Conservation (phyloP, 2,329 filamentous ascomycete genomes). For the Pleomassaria siparia region DNA sequence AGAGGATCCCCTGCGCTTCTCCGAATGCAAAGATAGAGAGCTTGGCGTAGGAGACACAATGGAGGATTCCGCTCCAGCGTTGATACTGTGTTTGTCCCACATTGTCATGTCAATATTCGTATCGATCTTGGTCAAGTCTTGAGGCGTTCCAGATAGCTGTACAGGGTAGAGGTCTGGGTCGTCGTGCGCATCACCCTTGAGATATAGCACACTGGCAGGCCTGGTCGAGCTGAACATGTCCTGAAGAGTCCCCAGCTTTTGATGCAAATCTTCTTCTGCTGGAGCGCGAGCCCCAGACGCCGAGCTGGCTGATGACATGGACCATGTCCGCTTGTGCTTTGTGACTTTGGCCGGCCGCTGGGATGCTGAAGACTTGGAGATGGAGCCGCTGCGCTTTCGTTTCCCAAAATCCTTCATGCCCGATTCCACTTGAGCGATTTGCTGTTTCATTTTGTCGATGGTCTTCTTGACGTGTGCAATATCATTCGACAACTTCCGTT, state of each 20-base stretch:
- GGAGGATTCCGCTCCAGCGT: slow-evolving; percentile 59
- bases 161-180: slow-evolving; percentile 81
- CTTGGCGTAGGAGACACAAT: slow-evolving; percentile 55
- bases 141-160: slow-evolving; percentile 66
- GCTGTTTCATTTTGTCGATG: slow-evolving; percentile 94
- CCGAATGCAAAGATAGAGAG: slow-evolving; percentile 47
- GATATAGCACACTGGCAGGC: slow-evolving; percentile 74
- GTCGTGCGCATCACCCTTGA: slow-evolving; percentile 75
- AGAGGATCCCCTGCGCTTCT: slow-evolving; percentile 43
- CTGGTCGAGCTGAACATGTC: slow-evolving; percentile 88
- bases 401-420: slow-evolving; percentile 63
- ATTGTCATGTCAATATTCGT: slow-evolving; percentile 45
- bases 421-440: slow-evolving; percentile 74
- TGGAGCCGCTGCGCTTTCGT: slow-evolving; percentile 59
- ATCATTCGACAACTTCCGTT: slow-evolving; percentile 93
- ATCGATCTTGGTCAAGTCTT: slow-evolving; percentile 59
- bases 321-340: slow-evolving; percentile 95
- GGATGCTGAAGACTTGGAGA: slow-evolving; percentile 52
- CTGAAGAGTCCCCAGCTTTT: slow-evolving; percentile 75
- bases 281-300: slow-evolving; percentile 45
- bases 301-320: slow-evolving; percentile 72
- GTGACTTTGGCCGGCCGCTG: slow-evolving; percentile 73
- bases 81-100: slow-evolving; percentile 55
- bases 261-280: slow-evolving; percentile 71
- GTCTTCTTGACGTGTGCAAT: slow-evolving; percentile 93